Evolutionary conservation across 2,329 filamentous ascomycete species (phyloP).

Genomic region (Monilinia aucupariae): DNA sequence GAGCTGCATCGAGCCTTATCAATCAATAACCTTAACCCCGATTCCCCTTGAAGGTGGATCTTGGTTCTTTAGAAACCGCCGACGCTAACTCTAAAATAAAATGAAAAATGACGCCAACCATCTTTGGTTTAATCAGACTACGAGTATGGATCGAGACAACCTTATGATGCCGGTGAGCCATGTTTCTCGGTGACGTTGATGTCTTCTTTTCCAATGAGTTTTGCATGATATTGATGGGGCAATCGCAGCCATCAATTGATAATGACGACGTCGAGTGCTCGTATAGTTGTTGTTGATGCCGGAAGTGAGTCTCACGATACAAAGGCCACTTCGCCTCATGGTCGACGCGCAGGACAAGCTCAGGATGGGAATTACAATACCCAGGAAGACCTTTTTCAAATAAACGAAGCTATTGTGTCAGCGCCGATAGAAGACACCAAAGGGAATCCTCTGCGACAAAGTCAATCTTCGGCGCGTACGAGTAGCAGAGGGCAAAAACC

Average conservation of each 20-base stretch:
- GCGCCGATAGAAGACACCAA: slow-evolving; percentile 42
- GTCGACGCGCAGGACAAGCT: background rate
- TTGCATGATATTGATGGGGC: background rate
- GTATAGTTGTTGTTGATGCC: background rate
- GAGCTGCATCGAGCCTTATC: slow-evolving; percentile 2
- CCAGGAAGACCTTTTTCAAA: slow-evolving; percentile 38
- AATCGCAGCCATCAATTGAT: background rate
- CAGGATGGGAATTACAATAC: slow-evolving; percentile 33
- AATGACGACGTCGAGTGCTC: slow-evolving; percentile 16
- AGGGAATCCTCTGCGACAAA: slow-evolving; percentile 34
- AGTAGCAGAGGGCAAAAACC: background rate
- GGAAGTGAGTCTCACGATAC: background rate
- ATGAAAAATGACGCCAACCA: slow-evolving; percentile 11
- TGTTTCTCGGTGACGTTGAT: background rate
- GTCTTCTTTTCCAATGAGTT: background rate
- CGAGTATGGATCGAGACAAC: too few relatives aligned
- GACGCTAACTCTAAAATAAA: too few relatives aligned
- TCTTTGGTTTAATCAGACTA: background rate
- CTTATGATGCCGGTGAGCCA: background rate
- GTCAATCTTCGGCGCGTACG: slow-evolving; percentile 37
- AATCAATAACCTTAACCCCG: too few relatives aligned
- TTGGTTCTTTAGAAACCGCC: too few relatives aligned
- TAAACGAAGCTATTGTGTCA: slow-evolving; percentile 41
- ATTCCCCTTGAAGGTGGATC: too few relatives aligned
- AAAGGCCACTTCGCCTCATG: background rate